Percentiles rank a stretch among this genome's conserved stretches.
Evolutionary conservation across 2,329 filamentous ascomycete genomes (phyloP).

Genomic region (Cladosporium sp.): DNA sequence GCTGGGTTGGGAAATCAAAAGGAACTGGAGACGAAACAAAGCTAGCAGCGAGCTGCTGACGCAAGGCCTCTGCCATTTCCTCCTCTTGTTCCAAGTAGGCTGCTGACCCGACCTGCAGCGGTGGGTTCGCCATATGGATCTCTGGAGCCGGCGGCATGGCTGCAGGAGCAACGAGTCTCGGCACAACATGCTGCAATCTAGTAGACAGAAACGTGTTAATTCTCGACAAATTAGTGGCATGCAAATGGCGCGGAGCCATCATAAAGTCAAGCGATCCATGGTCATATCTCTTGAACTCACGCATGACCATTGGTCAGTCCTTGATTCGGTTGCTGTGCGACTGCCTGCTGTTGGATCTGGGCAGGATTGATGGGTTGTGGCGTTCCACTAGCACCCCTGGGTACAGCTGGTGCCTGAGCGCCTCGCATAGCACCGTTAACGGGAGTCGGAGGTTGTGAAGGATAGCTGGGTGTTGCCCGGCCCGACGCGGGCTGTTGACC

Average conservation of each 20-base stretch:
- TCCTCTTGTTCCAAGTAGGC: neutral
- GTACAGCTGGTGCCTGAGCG: neutral
- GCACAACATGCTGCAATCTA: neutral
- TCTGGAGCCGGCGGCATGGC: neutral
- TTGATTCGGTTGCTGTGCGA: neutral
- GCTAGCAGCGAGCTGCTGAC: neutral
- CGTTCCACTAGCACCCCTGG: slow-evolving; percentile 10
- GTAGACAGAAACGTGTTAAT: neutral
- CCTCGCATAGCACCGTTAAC: slow-evolving; percentile 26
- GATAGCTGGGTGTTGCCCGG: slow-evolving; percentile 32
- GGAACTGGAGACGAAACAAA: neutral
- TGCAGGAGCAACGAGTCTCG: neutral
- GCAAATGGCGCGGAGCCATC: neutral
- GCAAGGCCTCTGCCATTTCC: neutral
- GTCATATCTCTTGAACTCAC: neutral
- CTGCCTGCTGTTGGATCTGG: neutral
- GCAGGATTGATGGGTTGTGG: slow-evolving; percentile 8
- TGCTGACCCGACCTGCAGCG: neutral
- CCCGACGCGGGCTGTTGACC: slow-evolving; percentile 31
- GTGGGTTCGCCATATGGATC: too few species aligned
- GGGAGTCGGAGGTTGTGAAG: slow-evolving; percentile 33
- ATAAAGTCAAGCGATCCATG: neutral
- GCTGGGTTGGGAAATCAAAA: neutral
- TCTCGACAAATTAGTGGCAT: neutral
- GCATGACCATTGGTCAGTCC: slow-evolving; percentile 5